Conservation (phyloP, 305 asterid species). For the Stenogyne calaminthoides region DNA sequence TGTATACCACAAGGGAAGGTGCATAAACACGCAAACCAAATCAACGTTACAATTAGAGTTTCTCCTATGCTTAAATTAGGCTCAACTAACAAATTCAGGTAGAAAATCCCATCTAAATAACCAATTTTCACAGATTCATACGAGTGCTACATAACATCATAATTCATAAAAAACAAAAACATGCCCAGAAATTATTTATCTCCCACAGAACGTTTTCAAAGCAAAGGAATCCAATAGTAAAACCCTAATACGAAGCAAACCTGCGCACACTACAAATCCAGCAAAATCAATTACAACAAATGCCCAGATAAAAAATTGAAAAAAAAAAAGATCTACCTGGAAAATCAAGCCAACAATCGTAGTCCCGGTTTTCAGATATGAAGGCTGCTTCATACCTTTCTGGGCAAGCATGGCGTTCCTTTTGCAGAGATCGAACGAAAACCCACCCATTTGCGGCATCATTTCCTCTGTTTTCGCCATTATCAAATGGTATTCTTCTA, state of each 20-base stretch:
- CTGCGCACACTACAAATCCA: not conserved
- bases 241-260: not conserved
- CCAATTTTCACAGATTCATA: not conserved
- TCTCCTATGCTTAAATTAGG: not conserved
- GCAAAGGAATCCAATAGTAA: not conserved
- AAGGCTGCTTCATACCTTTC: conserved; percentile 64
- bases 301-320: no score
- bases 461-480: conserved; percentile 45
- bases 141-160: not conserved
- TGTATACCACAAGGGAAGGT: not conserved
- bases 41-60: not conserved
- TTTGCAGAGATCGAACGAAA: conserved; percentile 78
- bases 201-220: not conserved
- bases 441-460: conserved; percentile 68
- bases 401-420: conserved; percentile 79
- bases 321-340: no score
- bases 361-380: conserved; percentile 89
- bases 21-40: not conserved
- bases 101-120: not conserved
- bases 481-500: not conserved
- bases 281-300: not conserved
- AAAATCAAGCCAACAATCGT: conserved; percentile 85
- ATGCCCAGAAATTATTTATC: not conserved
- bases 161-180: not conserved
- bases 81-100: not conserved